Evolutionary conservation across 2,329 filamentous ascomycete genomes (phyloP).

Genomic region (Aschersonia sp.): DNA sequence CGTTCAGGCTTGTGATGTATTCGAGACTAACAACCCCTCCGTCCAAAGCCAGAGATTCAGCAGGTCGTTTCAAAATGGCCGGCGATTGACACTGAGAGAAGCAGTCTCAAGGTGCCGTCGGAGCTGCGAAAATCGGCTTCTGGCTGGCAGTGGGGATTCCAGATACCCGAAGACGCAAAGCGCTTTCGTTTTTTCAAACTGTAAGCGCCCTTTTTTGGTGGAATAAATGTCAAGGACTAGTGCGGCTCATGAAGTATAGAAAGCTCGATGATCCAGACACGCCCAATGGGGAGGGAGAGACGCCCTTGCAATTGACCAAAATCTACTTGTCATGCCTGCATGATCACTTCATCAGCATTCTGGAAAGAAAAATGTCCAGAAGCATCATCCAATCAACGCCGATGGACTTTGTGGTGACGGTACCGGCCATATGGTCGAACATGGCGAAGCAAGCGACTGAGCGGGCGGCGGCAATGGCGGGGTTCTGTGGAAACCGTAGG

Average conservation of each 20-base stretch:
- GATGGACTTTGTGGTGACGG: slow-evolving; percentile 40
- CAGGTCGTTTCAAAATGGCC: slow-evolving; percentile 31
- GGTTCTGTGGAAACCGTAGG: slow-evolving; percentile 23
- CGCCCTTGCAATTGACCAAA: slow-evolving; percentile 19
- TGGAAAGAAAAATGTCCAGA: slow-evolving; percentile 26
- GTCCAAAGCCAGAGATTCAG: slow-evolving; percentile 21
- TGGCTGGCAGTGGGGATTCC: slow-evolving; percentile 34
- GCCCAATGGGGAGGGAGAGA: slow-evolving; percentile 17
- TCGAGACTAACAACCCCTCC: background rate
- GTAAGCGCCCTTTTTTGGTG: slow-evolving; percentile 14
- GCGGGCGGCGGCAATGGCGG: slow-evolving; percentile 21
- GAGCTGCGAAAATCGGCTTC: slow-evolving; percentile 26
- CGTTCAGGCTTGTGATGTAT: too few relatives aligned
- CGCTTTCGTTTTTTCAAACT: slow-evolving; percentile 33
- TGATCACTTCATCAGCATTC: slow-evolving; percentile 29
- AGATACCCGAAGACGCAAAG: slow-evolving; percentile 25
- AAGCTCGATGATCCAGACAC: slow-evolving; percentile 19
- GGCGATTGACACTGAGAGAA: slow-evolving; percentile 15
- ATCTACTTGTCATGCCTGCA: slow-evolving; percentile 32
- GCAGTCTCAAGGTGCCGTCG: slow-evolving; percentile 32
- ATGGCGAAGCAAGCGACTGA: slow-evolving; percentile 35
- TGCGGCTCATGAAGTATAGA: slow-evolving; percentile 7
- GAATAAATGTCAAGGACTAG: background rate
- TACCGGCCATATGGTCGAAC: slow-evolving; percentile 45
- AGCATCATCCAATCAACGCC: slow-evolving; percentile 26